phyloP scores from a whole-genome alignment of 257 asterid species.

The Solanum tarapatanum region DNA sequence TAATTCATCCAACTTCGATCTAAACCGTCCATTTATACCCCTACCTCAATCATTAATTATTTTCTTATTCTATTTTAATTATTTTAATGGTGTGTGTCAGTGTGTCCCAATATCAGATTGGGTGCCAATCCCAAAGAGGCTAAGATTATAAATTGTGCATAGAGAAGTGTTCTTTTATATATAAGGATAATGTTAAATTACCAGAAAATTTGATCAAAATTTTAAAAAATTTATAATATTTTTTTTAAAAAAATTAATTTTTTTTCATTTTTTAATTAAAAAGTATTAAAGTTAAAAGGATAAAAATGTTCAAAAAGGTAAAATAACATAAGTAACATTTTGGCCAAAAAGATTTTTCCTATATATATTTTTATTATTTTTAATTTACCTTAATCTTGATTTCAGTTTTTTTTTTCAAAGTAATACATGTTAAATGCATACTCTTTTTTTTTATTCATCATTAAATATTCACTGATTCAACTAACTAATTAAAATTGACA shows the following conservation, averaged over 20 bases:
- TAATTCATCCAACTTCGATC: not conserved
- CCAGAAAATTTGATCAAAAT: too few species aligned
- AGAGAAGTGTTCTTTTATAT: not conserved
- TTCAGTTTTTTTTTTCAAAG: not conserved
- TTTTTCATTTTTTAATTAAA: too few species aligned
- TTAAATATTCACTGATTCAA: not conserved
- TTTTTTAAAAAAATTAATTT: too few species aligned
- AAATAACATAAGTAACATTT: too few species aligned
- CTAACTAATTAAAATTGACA: not conserved
- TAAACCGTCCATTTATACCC: not conserved
- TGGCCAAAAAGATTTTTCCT: too few species aligned
- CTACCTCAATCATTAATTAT: not conserved
- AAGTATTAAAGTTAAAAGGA: too few species aligned
- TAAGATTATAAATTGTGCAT: not conserved
- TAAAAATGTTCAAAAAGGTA: too few species aligned
- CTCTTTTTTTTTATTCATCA: not conserved
- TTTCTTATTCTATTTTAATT: not conserved
- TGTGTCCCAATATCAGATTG: not conserved
- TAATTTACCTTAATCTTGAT: not conserved
- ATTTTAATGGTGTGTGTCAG: not conserved
- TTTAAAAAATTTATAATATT: too few species aligned
- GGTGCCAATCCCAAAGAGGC: not conserved
- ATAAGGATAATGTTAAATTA: rapidly evolving
- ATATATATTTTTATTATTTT: too few species aligned
- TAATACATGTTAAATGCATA: not conserved